phyloP scores from a whole-genome alignment of 495 filamentous ascomycete species.

The Penicillium dipodomyicola region DNA sequence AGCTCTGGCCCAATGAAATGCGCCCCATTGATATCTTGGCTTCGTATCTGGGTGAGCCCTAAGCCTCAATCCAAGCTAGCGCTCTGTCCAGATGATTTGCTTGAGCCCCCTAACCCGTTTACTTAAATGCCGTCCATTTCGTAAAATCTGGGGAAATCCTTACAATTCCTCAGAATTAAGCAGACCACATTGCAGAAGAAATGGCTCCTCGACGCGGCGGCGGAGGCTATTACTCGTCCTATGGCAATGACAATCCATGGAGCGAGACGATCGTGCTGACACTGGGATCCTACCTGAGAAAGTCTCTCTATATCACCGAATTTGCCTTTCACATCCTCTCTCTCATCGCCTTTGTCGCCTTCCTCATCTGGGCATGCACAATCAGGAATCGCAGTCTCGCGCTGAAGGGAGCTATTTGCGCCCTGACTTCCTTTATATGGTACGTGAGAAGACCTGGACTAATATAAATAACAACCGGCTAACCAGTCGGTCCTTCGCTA shows the following conservation, averaged over 20 bases:
- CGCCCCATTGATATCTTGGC: neutral
- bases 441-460: constrained; percentile 2
- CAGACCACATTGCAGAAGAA: neutral
- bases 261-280: constrained; percentile 4
- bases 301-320: constrained; percentile 6
- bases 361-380: constrained; percentile 25
- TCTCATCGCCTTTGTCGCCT: constrained; percentile 17
- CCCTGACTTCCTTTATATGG: constrained; percentile 16
- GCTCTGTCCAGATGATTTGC: neutral
- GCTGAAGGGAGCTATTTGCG: constrained; percentile 9
- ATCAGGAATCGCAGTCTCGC: constrained; percentile 18
- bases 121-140: neutral
- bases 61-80: constrained; percentile 3
- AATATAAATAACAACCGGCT: neutral
- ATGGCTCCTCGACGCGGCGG: constrained; percentile 23
- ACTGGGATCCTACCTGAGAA: neutral
- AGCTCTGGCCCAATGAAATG: neutral
- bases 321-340: constrained; percentile 25
- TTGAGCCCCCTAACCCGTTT: constrained; percentile 2
- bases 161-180: neutral
- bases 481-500: neutral
- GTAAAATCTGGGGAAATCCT: neutral
- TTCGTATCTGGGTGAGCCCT: constrained; percentile 5
- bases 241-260: constrained; percentile 12
- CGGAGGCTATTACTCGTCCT: constrained; percentile 11